Base-by-base conservation (phyloP, 768 basidiomycete genomes). In the Pleurotus giganteus region DNA sequence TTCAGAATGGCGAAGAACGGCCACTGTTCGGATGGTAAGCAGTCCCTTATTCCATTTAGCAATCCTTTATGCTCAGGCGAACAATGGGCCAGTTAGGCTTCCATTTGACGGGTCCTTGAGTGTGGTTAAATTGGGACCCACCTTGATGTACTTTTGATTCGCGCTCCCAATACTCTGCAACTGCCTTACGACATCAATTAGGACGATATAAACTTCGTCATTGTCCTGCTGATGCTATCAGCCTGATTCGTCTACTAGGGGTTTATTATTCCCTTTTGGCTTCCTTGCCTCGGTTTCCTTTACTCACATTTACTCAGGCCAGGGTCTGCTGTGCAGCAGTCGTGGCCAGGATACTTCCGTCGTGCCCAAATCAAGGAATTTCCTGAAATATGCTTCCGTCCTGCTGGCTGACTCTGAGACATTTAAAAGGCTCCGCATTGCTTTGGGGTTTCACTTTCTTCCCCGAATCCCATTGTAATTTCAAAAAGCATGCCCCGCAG, bases 261-360 rank as follows among this genome's bases (percentile, higher is more conserved):
- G 44, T 17, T 23, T 11, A 2, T 21, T 51, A 51, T 51, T 23
- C 27, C 49, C 49, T 51, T 51, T 51, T 51, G 49, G 49, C 11
- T 36, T 51, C 34, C 49, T 51, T 15, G 36, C 49, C 49, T 51
- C 49, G 49, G 49, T 51, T 51, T 51, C 32, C 49, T 51, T n/a
- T 15, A 24, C 39, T 12, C n/a, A n/a, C n/a, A n/a, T n/a, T n/a
- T n/a, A n/a, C n/a, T n/a, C n/a, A 29, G 24, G 46, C 17, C 12
- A 47, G 46, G 46, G 46, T 47, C 49, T 51, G 31, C 49, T 51
- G 49, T 51, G 49, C 49, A 34, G 34, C 31, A 51, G 27, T 51
- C 49, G 46, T 47, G 46, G 21, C 46, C 19, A 19, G 32, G 23
- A 37, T 37, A 51, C 9, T 36, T 34, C 49, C 44, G 44, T 45